Evolutionary conservation across 352 stramenopile genomes (phyloP), one percentile per base, ranked within the genome.

Genomic region (Phytophthora lateralis): DNA sequence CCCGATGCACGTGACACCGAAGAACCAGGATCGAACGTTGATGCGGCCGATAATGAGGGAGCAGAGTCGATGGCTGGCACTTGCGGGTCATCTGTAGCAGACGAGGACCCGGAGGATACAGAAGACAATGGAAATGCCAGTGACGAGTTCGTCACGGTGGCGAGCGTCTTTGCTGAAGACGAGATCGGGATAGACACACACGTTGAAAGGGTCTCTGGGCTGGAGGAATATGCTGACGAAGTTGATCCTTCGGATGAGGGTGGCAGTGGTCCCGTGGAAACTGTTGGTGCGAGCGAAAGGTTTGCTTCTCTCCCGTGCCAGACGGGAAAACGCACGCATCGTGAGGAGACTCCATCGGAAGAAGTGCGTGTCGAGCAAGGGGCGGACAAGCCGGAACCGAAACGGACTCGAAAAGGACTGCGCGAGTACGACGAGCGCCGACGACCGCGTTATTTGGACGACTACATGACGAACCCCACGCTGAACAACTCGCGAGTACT

Each of bases 281-380:
- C 39, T 6, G 18, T 29, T 12, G 39, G 29, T 45, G 39, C n/a
- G 7, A 45, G 39, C 7, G 18, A 12, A 29, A 45, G 24, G 39
- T 29, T 29, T 15, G 6, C 3, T 45, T 15, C 6, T 26, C 11
- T 45, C 17, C 39, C 39, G 18, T 6, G 39, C 39, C 39, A 54
- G 20, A 32, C 46, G 26, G 46, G 32, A 17, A 63, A 63, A 30
- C 44, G 55, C 11, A 63, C 45, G 4, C 45, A 55, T 17, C 24
- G 55, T 20, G 26, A 50, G 15, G 55, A 51, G 26, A 63, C 46
- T 42, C 30, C 46, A 20, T 43, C 46, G n/a, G 46, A 32, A 12
- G 46, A 54, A 37, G n/a, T 17, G 18, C 17, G 45, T 10, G 46
- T 63, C 0, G 46, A 63, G 46, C 26, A 14, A 41, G 32, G 30